Conservation (phyloP, 78 protist genomes). For the slime mould (Dictyostelium discoideum) region DNA sequence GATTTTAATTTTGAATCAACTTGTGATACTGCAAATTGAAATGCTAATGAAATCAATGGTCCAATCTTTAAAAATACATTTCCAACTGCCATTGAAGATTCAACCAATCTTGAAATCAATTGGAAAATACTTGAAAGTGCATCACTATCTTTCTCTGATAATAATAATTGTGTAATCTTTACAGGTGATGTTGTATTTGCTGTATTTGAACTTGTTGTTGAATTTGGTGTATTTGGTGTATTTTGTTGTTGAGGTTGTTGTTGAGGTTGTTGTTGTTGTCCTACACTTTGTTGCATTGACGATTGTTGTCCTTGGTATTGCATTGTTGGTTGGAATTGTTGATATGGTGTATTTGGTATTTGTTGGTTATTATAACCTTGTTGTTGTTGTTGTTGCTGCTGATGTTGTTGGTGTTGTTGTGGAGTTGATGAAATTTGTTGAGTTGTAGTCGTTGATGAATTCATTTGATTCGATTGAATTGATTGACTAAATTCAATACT, state of each 20-base stretch:
- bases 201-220: neutral
- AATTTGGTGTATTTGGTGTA: neutral
- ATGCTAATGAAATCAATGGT: neutral
- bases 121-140: conserved; percentile 25
- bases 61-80: conserved; percentile 5
- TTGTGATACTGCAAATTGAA: conserved; percentile 9
- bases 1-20: conserved; percentile 28
- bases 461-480: neutral
- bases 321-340: neutral
- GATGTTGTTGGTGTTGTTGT: neutral
- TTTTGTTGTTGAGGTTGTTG: neutral
- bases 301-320: neutral
- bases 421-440: neutral
- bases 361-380: neutral
- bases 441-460: neutral
- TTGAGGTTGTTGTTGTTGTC: neutral
- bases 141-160: conserved; percentile 20
- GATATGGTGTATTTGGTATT: neutral
- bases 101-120: conserved; percentile 25
- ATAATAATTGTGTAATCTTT: neutral
- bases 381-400: neutral
- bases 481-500: conserved; percentile 17
- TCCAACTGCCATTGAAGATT: conserved; percentile 8
- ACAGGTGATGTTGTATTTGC: neutral
- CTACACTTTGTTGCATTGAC: neutral